Evolutionary conservation across 768 basidiomycete species (phyloP).

Genomic region (Tricholoma bakamatsutake): DNA sequence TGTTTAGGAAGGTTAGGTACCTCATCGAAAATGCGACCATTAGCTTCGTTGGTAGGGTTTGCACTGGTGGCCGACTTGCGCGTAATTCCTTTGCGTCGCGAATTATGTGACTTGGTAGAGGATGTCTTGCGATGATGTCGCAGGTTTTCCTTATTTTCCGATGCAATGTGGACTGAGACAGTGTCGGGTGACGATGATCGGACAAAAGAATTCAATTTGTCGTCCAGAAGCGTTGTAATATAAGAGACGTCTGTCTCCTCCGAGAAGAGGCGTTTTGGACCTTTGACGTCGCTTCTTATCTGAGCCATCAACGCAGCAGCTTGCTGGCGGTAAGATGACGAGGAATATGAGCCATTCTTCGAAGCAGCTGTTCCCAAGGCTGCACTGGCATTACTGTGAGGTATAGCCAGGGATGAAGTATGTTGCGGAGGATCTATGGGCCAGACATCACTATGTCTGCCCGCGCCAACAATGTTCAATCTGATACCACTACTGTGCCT

Average conservation of each 20-base stretch:
- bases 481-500: constrained; percentile 17
- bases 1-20: constrained; percentile 40
- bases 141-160: constrained; percentile 27
- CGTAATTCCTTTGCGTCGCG: constrained; percentile 32
- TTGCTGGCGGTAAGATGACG: constrained; percentile 66
- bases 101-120: constrained; percentile 10
- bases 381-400: constrained; percentile 20
- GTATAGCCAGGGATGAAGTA: constrained; percentile 29
- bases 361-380: constrained; percentile 28
- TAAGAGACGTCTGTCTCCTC: constrained; percentile 54
- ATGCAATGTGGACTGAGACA: constrained; percentile 1
- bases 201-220: constrained; percentile 19
- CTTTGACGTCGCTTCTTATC: constrained; percentile 74
- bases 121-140: constrained; percentile 26
- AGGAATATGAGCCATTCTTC: constrained; percentile 41
- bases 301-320: constrained; percentile 82
- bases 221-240: constrained; percentile 28
- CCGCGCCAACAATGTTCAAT: background rate
- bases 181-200: constrained; percentile 12
- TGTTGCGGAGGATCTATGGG: constrained; percentile 12
- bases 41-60: constrained; percentile 35
- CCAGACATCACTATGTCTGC: constrained; percentile 5
- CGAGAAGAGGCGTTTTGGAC: constrained; percentile 67
- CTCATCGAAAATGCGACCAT: constrained; percentile 34
- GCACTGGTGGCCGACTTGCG: constrained; percentile 32